Base-by-base conservation (phyloP, 768 basidiomycete genomes). In the Coprinopsis strossmayeri region DNA sequence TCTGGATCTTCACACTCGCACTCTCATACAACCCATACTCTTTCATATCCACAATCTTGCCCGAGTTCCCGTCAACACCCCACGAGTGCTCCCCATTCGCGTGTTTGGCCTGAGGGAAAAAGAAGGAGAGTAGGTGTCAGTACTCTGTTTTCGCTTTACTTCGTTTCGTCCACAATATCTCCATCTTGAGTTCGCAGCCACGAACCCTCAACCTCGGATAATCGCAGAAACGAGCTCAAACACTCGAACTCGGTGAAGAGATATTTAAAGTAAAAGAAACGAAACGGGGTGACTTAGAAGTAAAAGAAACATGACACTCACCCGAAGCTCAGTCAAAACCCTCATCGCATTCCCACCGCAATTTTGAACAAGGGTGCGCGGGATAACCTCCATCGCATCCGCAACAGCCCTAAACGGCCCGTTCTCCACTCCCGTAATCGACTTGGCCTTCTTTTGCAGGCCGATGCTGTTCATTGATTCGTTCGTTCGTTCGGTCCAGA, bases 311-410 rank as follows among this genome's bases (percentile, higher is more conserved):
- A 42, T 45, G 35, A 34, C 20, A 59, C 87, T 50, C 58, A 91
- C 92, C 72, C 96, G 79, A 45, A 99, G 73, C 66, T 94, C 92
- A 0, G 96, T 98, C 64, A 98, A 66, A 10, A 88, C 85, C 44
- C 96, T 74, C 56, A 98, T 97, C 3, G 84, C 91, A 66, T 97
- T 98, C 0, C 93, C 96, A 4, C 96, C 94, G 24, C 82, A 81
- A 67, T 99, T 99, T 65, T 98, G 94, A 15, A 93, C 83, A 55
- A 99, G 71, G 26, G 94, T 97, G 50, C 95, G 70, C 2, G 96
- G 96, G 56, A 98, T 95, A 48, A 98, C 91, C 66, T 98, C 95
- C 78, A 98, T 84, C 26, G 96, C 93, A 57, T 98, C 95, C 0
- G 88, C 88, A 10, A 98, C 91, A 21, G 94, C 92, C 38, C 87